Evolutionary conservation across 495 filamentous ascomycete species (phyloP), one percentile per base, ranked within the genome.

Genomic region (Penicillium canescens): DNA sequence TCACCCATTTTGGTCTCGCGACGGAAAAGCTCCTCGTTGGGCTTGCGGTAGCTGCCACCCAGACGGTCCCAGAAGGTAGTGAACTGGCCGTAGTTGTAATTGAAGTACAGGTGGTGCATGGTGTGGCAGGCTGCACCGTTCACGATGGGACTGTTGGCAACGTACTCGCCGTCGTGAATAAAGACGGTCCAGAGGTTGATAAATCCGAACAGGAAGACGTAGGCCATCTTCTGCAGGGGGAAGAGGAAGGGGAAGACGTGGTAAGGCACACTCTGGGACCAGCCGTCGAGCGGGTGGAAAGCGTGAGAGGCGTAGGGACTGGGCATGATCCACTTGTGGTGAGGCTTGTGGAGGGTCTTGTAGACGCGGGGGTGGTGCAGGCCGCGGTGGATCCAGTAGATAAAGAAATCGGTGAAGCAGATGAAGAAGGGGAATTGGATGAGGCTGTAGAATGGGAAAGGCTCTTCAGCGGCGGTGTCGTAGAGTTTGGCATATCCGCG

Each of bases 311-410:
- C 94, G 68, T 81, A 97, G 10, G 93, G 93, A 6, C 92, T 96
- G 5, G 94, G 94, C 91, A 97, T 95, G 74, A 98, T 96, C 94
- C 93, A 97, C 76, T 96, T 96, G 85, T 98, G 93, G 77, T 98
- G 94, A 46, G 90, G 87, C 80, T 98, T 98, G 81, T 98, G 93
- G 18, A 98, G 82, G 42, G 73, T 76, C 77, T 90, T 93, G 83
- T 97, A 98, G 44, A 96, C 68, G 43, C 71, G 59, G 6, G 90
- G 89, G 69, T 91, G 87, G 74, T 98, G 93, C 56, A 96, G 78
- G 42, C 84, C 88, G 45, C 94, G 88, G 75, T 97, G 93, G 63
- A 96, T 96, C 80, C 86, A 90, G 81, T 98, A 97, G 79, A 98
- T 94, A 74, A 78, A 83, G 72, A 85, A 86, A 75, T 98, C 93